Base-by-base conservation (phyloP, 768 basidiomycete species). In the Amanita subjunquillea region DNA sequence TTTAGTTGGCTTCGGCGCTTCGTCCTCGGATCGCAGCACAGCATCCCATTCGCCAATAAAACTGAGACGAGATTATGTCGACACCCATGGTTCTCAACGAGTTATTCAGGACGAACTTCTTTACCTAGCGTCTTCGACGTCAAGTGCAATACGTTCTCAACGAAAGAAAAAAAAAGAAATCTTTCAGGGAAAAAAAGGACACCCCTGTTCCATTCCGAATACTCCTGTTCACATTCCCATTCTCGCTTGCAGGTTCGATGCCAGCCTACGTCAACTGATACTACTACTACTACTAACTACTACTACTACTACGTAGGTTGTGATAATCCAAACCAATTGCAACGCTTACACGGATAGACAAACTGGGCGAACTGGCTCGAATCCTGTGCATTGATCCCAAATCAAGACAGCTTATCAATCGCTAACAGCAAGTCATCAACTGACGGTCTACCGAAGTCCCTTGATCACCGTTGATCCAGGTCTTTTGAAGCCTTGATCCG, bases 401-500 rank as follows among this genome's bases (percentile, higher is more conserved):
- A 23, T 48, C 20, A 47, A 47, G 27, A 27, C 27, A 30, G n/a
- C 45, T 36, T 36, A 48, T 36, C 48, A 49, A 38, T 36, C 30
- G 13, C 17, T 20, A 34, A 27, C 47, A 36, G 3, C 46, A 22
- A 25, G 13, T 27, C 47, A 48, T 48, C 47, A 37, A 23, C 36
- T 36, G 48, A 49, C 15, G 29, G 34, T 22, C 37, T 38, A 49
- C 36, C 36, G 38, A 49, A 37, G 48, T 10, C 29, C 48, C 48
- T 49, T 49, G 48, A 49, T 49, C 13, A 49, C 48, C 48, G 48
- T 46, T 46, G 44, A 46, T 46, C 44, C 44, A 46, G 43, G 43
- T 44, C 29, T 9, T 17, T 17, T 46, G 29, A 46, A 46, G 44
- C 44, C 17, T 46, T 49, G 48, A 49, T 49, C 48, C 48, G 48